Evolutionary conservation across 805 yeast species (phyloP).

Genomic region (Lachancea thermotolerans): DNA sequence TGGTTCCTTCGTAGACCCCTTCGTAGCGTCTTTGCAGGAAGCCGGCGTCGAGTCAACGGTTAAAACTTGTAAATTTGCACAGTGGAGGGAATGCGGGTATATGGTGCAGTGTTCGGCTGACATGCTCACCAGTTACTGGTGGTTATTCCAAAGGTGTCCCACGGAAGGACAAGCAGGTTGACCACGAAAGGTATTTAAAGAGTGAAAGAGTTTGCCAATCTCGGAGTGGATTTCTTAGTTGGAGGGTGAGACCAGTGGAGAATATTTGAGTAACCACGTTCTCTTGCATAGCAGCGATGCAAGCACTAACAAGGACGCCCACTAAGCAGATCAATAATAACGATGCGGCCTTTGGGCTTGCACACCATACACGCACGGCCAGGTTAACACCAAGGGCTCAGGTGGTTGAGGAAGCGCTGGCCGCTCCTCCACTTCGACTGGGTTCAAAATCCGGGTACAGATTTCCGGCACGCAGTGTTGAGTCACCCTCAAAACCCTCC

Average conservation of each 20-base stretch:
- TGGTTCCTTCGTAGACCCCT: too few relatives aligned
- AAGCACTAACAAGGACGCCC: neutral
- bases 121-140: neutral
- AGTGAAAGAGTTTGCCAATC: neutral
- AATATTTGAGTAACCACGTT: neutral
- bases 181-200: neutral
- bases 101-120: neutral
- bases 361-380: neutral
- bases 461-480: neutral
- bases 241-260: too few relatives aligned
- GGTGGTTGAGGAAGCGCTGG: neutral
- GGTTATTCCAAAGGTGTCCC: neutral
- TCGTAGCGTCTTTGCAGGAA: too few relatives aligned
- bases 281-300: neutral
- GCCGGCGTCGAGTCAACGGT: neutral
- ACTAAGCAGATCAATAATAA: neutral
- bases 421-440: slow-evolving; percentile 3
- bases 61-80: neutral
- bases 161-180: neutral
- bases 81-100: too few relatives aligned
- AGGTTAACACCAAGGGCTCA: slow-evolving; percentile 4
- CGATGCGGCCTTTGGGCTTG: neutral
- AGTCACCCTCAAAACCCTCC: slow-evolving; percentile 8
- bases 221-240: too few relatives aligned
- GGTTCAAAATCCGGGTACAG: slow-evolving; percentile 1